Base-by-base conservation (phyloP, 345 rosid species). In the Euphorbia tirucalli region DNA sequence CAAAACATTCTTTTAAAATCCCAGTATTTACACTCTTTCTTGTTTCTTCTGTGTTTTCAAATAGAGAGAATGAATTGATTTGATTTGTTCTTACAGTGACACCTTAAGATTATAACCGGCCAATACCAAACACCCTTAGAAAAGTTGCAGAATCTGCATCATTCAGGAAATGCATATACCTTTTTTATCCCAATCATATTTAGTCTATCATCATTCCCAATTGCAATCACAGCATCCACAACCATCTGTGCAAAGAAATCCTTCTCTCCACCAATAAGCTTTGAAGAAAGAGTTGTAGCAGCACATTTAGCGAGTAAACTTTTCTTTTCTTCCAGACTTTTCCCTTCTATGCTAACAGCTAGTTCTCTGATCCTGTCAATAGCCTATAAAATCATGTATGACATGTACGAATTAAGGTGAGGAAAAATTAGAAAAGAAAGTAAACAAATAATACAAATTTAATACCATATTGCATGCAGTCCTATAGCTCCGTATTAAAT, bases 221-320 rank as follows among this genome's bases (percentile, higher is more conserved):
- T 96, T 0, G 97, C 95, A 82, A 87, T 75, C 7, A 96, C 99
- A 85, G 99, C 88, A 87, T 93, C 92, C 41, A 93, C 99, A 37
- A 93, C 97, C 92, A 96, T 91, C 11, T 87, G 79, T 30, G 99
- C 93, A 75, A 93, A 96, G 70, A 96, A 96, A 67, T 93, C 98
- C 71, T 91, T 91, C 80, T 93, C 99, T 19, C 99, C 99, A 68
- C 97, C 96, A 75, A 96, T 93, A 61, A 96, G 97, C 78, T 96
- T 96, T 32, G 99, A 96, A 62, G 96, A 89, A 43, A 96, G 97
- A 0, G 98, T 95, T 32, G 99, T 95, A 18, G 91, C 93, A 76
- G 97, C 99, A 76, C 99, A 95, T 83, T 90, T 95, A 39, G 87
- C 91, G 70, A 93, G 79, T 66, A 96, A 81, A 70, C 77, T 73